Evolutionary conservation across 2,329 filamentous ascomycete genomes (phyloP).

Genomic region (Penicillium sp.): DNA sequence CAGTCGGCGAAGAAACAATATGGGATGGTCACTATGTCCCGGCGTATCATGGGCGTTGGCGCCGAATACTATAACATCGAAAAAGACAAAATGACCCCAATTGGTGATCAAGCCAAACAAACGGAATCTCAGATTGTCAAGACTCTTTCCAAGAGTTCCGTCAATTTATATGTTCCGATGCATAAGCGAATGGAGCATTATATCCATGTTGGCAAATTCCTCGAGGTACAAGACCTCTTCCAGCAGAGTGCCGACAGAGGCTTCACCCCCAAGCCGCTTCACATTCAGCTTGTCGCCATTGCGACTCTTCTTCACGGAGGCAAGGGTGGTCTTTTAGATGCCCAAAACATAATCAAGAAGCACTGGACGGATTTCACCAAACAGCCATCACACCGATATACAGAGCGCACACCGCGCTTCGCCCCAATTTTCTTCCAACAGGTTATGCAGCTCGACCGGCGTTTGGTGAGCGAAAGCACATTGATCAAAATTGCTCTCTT

Average conservation of each 20-base stretch:
- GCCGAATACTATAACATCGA: constrained; percentile 13
- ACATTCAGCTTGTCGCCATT: constrained; percentile 39
- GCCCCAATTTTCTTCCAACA: constrained; percentile 39
- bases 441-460: constrained; percentile 26
- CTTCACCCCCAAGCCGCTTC: constrained; percentile 32
- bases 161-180: constrained; percentile 35
- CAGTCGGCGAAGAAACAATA: constrained; percentile 37
- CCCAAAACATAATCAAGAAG: constrained; percentile 33
- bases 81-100: constrained; percentile 14
- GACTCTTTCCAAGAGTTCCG: constrained; percentile 21
- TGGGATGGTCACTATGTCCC: constrained; percentile 32
- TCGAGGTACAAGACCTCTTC: constrained; percentile 33
- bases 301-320: constrained; percentile 36
- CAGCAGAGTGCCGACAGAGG: constrained; percentile 29
- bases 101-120: constrained; percentile 14
- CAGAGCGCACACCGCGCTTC: constrained; percentile 24
- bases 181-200: constrained; percentile 39
- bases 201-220: constrained; percentile 38
- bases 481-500: constrained; percentile 38
- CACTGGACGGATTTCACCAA: constrained; percentile 24
- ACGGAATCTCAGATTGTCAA: not conserved
- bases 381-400: constrained; percentile 10
- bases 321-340: constrained; percentile 20
- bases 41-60: constrained; percentile 36
- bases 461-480: constrained; percentile 19